Evolutionary conservation across 2,329 filamentous ascomycete genomes (phyloP).

Genomic region (Monosporascus sp.): DNA sequence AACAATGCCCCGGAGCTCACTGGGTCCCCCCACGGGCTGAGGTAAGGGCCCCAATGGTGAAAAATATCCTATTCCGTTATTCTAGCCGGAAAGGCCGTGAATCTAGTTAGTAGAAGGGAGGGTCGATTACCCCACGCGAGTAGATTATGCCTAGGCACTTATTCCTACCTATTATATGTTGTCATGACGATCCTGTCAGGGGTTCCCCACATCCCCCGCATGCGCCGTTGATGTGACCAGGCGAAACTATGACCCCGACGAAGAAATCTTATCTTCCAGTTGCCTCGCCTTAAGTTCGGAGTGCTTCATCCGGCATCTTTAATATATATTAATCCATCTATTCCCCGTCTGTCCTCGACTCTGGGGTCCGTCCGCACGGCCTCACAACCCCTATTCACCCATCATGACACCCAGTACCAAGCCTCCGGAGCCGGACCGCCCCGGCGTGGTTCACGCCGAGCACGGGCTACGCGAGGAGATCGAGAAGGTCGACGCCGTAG

Average conservation of each 20-base stretch:
- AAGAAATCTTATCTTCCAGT: background rate
- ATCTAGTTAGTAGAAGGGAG: too few relatives aligned
- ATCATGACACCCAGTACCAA: conserved; percentile 15
- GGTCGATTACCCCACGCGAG: too few relatives aligned
- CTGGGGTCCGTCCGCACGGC: background rate
- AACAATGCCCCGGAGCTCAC: too few relatives aligned
- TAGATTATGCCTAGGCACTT: too few relatives aligned
- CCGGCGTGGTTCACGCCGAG: conserved; percentile 10
- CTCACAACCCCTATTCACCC: background rate
- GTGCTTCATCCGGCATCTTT: background rate
- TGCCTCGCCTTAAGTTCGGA: too few relatives aligned
- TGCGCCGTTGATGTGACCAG: background rate
- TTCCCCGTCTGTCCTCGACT: background rate
- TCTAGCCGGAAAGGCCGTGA: too few relatives aligned
- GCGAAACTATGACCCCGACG: background rate
- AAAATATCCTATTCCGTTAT: too few relatives aligned
- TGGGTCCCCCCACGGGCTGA: too few relatives aligned
- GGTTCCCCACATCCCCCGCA: background rate
- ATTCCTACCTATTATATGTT: too few relatives aligned
- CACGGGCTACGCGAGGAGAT: conserved; percentile 11
- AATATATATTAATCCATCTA: background rate
- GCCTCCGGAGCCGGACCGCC: conserved; percentile 12
- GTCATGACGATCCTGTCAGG: background rate
- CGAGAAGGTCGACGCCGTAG: conserved; percentile 15
- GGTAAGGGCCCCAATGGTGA: too few relatives aligned